Evolutionary conservation across 345 rosid genomes (phyloP), one percentile per base, ranked within the genome.

Genomic region (Luvunga scandens): DNA sequence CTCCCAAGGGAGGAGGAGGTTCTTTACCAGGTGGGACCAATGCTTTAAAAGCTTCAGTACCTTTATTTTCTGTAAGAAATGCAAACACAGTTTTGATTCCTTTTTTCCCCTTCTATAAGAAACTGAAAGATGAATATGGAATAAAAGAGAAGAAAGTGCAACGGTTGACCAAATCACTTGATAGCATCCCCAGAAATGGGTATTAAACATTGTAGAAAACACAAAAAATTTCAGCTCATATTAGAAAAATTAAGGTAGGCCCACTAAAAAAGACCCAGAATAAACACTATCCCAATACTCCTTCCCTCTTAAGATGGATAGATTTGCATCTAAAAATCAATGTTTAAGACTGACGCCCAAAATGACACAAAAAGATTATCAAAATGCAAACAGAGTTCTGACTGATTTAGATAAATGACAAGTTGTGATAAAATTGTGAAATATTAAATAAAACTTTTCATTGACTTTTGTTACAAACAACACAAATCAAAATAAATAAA

Each of bases 11-110:
- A 45, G 72, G 79, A 75, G 98, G 98, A 27, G 90, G 77, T 57
- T 83, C 89, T 81, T 90, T 87, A 78, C 97, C 99, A 0, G 92
- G 92, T 48, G 90, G 90, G 88, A 87, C 82, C 89, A 92, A 84
- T 71, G 84, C 83, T 81, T 86, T 87, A 68, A 88, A 80, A 83
- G 89, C 91, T 80, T 89, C 90, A 62, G 78, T 66, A 73, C 93
- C 84, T 84, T 77, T 92, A 65, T 80, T 72, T 84, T 90, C 98
- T 95, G 92, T 79, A 78, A 78, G 60, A 84, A 25, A 75, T 13
- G 38, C n/a, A 84, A 61, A 38, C 4, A 66, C 2, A 69, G 34
- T 61, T 66, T 48, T 19, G 6, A 7, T 59, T n/a, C 13, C 14
- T 9, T 63, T 9, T 4, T 62, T 12, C 5, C 31, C 31, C 21